Evolutionary conservation across 768 basidiomycete genomes (phyloP), one percentile per base, ranked within the genome.

Genomic region (Cystobasidium ongulense): DNA sequence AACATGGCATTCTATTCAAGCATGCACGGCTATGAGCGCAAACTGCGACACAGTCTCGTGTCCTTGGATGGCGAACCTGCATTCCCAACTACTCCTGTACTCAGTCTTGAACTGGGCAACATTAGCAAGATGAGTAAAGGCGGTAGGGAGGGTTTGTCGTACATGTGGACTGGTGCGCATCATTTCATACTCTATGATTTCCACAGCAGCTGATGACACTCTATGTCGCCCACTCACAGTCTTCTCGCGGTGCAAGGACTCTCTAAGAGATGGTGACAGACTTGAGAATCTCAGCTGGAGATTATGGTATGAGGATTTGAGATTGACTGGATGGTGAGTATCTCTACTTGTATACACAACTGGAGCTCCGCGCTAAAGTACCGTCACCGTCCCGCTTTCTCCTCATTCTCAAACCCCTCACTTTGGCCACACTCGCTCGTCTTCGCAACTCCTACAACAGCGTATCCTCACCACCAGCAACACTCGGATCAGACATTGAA

Each of bases 281-380:
- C 85, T 92, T 33, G 91, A 93, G 82, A 92, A 94, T 78, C 88
- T 93, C 67, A 87, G 89, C 1, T 94, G 91, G 91, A 84, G 91
- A 65, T 82, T 93, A 8, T 90, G 90, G 88, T 65, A 65, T 25
- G 63, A 65, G 23, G 63, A 65, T 43, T 35, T 65, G 3, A 35
- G 29, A 18, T 17, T 65, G 5, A 41, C 57, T 8, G 57, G 57
- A 10, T 61, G 57, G 46, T 50, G 46, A 50, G 46, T 50, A n/a
- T n/a, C n/a, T n/a, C n/a, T n/a, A n/a, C n/a, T n/a, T n/a, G n/a
- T n/a, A n/a, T n/a, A n/a, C n/a, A n/a, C n/a, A n/a, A n/a, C n/a
- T n/a, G n/a, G n/a, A n/a, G n/a, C n/a, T n/a, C n/a, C n/a, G n/a
- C n/a, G n/a, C n/a, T n/a, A n/a, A n/a, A n/a, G n/a, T n/a, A n/a